Base-by-base conservation (phyloP, 2,329 filamentous ascomycete genomes). In the Eurotiales sp. region DNA sequence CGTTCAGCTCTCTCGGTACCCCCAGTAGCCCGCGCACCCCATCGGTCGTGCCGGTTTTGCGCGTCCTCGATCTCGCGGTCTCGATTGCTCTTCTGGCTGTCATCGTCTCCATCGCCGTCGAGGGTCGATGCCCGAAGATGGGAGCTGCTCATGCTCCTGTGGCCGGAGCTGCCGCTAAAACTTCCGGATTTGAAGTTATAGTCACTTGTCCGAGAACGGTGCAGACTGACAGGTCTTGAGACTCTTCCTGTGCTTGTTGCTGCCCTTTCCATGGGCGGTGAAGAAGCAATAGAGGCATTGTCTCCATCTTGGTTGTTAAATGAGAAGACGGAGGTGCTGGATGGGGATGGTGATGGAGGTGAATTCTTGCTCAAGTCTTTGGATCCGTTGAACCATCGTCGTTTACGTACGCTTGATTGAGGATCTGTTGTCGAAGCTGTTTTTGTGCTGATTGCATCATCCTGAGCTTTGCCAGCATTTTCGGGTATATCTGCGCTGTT, bases 21-120 rank as follows among this genome's bases (percentile, higher is more conserved):
- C 69, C 56, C 77, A 64, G 58, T 77, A 75, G 67, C 83, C 74
- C 61, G 81, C 70, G 66, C 80, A 73, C 73, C 66, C 64, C 77
- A 78, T 41, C 68, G 72, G 64, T 78, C 75, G 39, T 78, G 66
- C 59, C 77, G 78, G 55, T 79, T 74, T 40, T 70, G 65, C n/a
- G 63, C 61, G 39, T 66, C 60, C n/a, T 64, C 58, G 14, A 70
- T 59, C 44, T 73, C 69, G 39, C 65, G 66, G 22, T 72, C 66
- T 12, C 71, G 63, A 11, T 66, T 44, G 54, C 69, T 72, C 44
- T 51, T 51, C 21, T 58, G 51, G 39, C 58, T 66, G 39, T 69
- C 64, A 46, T 63, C 66, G 8, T 61, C 60, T 22, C 49, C 51
- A 15, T 51, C 53, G 30, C 42, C 42, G 32, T 19, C 34, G 25